phyloP scores from a whole-genome alignment of 148 eudicot genomes.

The Polygonum maritimum region DNA sequence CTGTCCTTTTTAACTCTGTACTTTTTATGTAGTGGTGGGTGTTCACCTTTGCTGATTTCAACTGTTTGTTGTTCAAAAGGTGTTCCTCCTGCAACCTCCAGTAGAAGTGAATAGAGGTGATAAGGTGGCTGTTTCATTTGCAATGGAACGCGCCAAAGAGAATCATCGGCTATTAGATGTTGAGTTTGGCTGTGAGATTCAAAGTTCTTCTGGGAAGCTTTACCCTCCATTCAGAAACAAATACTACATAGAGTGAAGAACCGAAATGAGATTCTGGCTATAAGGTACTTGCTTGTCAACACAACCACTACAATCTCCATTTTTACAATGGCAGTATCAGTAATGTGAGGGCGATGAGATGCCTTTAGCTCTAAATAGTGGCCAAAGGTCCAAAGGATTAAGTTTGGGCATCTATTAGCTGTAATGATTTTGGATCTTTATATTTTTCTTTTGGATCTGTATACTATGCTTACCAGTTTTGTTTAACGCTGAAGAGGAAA shows the following conservation, averaged over 20 bases:
- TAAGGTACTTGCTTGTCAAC: constrained; percentile 5
- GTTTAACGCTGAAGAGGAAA: background rate
- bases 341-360: background rate
- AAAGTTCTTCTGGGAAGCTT: constrained; percentile 38
- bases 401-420: background rate
- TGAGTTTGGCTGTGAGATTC: constrained; percentile 54
- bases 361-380: background rate
- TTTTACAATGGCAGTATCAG: background rate
- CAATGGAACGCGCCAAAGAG: constrained; percentile 67
- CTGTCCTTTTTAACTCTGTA: background rate
- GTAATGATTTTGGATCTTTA: constrained; percentile 1
- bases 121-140: constrained; percentile 37
- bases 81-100: constrained; percentile 66
- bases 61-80: constrained; percentile 23
- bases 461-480: background rate
- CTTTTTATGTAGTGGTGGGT: background rate
- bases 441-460: background rate
- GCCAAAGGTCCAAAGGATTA: background rate
- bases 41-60: background rate
- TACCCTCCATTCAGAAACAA: constrained; percentile 42
- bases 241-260: constrained; percentile 72
- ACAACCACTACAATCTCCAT: background rate
- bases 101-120: constrained; percentile 36
- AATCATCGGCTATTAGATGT: constrained; percentile 85
- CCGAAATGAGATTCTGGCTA: constrained; percentile 5